Percentiles rank a stretch among this genome's conserved stretches.
These are phyloP conservation scores for Maudiozyma humilis DNA, from an alignment of 1,139 yeast genomes.

Conservation along the genomic window DNA sequence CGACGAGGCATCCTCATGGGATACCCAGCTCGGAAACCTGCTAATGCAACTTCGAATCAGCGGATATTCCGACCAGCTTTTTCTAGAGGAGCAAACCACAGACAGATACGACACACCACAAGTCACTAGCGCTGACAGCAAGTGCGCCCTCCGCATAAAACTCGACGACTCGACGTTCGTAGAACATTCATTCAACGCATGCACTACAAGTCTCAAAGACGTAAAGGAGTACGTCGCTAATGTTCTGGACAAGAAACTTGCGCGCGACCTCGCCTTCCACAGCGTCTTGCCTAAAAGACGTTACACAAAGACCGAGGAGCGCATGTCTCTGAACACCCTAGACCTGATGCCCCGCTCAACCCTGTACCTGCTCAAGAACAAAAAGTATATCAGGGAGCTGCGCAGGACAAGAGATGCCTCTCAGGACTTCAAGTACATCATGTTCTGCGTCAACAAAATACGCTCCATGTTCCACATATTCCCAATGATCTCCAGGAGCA, in stretches of 20 bases:
- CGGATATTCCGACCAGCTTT: not conserved
- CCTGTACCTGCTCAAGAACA: slow-evolving; percentile 1
- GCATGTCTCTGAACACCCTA: not conserved
- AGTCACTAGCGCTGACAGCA: too few relatives aligned
- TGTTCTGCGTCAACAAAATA: not conserved
- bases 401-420: slow-evolving; percentile 1
- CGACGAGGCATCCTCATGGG: too few relatives aligned
- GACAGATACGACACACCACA: too few relatives aligned
- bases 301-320: not conserved
- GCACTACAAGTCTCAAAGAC: slow-evolving; percentile 24
- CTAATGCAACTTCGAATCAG: not conserved
- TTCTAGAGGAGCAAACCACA: too few relatives aligned
- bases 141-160: slow-evolving; percentile 22
- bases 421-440: slow-evolving; percentile 2
- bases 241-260: slow-evolving; percentile 39
- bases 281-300: slow-evolving; percentile 34
- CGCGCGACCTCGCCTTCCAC: slow-evolving; percentile 36
- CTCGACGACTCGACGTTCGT: slow-evolving; percentile 23
- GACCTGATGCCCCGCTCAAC: slow-evolving; percentile 1
- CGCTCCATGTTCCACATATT: not conserved
- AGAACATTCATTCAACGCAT: slow-evolving; percentile 19
- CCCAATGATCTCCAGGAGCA: not conserved
- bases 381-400: slow-evolving; percentile 1
- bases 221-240: slow-evolving; percentile 57
- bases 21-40: not conserved